Evolutionary conservation across 768 basidiomycete genomes (phyloP).

Genomic region (Trametes villosa): DNA sequence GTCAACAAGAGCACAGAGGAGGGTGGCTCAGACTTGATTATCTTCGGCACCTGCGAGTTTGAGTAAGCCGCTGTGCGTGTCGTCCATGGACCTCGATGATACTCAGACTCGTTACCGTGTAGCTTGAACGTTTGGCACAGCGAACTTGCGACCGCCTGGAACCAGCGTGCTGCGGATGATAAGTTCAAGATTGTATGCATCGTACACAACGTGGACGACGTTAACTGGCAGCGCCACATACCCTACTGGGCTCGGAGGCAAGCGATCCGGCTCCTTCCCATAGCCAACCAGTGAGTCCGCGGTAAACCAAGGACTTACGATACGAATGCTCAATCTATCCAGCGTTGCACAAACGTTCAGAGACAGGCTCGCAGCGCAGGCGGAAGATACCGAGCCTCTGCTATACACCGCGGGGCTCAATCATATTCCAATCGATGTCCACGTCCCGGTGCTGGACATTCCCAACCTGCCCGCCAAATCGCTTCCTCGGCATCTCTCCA

Average conservation of each 20-base stretch:
- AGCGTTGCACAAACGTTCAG: slow-evolving; percentile 41
- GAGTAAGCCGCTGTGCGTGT: slow-evolving; percentile 39
- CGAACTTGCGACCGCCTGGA: slow-evolving; percentile 41
- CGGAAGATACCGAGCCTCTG: slow-evolving; percentile 37
- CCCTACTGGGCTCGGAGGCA: slow-evolving; percentile 42
- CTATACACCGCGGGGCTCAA: slow-evolving; percentile 39
- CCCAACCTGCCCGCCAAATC: slow-evolving; percentile 32
- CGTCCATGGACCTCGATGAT: background rate
- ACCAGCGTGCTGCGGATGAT: slow-evolving; percentile 37
- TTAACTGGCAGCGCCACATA: slow-evolving; percentile 38
- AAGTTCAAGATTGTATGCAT: slow-evolving; percentile 50
- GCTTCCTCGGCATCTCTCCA: slow-evolving; percentile 35
- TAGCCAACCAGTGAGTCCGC: slow-evolving; percentile 45
- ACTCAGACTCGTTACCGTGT: background rate
- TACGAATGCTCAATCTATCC: background rate
- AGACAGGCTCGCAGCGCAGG: slow-evolving; percentile 33
- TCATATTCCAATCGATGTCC: slow-evolving; percentile 42
- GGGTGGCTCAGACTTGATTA: slow-evolving; percentile 41
- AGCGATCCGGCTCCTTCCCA: slow-evolving; percentile 43
- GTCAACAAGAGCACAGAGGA: slow-evolving; percentile 26
- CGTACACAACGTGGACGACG: slow-evolving; percentile 41
- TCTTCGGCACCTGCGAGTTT: slow-evolving; percentile 51
- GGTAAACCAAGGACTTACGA: background rate
- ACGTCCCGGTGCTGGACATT: slow-evolving; percentile 41
- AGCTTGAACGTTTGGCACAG: slow-evolving; percentile 33